Evolutionary conservation across 1,284 basidiomycete genomes (phyloP), one percentile per base, ranked within the genome.

Genomic region (Trametes polyzona): DNA sequence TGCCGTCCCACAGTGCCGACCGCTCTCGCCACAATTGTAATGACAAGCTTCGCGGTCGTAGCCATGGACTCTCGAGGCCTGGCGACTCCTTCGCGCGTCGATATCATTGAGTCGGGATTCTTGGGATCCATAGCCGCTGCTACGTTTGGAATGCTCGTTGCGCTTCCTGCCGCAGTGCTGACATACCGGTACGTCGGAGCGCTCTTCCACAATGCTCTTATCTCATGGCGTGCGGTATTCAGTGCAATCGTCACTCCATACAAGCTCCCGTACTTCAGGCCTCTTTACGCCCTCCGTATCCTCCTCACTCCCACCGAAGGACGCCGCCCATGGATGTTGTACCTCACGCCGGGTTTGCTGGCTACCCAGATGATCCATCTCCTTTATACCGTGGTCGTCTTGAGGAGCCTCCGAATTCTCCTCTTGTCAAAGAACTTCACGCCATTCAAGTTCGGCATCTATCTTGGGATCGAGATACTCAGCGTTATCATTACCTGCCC

Each of bases 231-330:
- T 16, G 37, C 33, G 40, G 52, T 35, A 27, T 46, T 11, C 64
- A 94, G 93, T 47, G 81, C 93, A 2, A 90, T 96, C 65, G 94
- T 92, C 24, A 96, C 93, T 0, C 93, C 93, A 0, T 87, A 92
- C 74, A 87, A 83, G 65, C 78, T 96, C 21, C 84, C 90, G 1
- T 91, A 82, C 67, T 79, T 88, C 66, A 76, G 82, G 39, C 78
- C 83, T 1, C 69, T 81, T 41, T 78, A 83, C 62, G 85, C 91
- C 12, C 74, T 95, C 16, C 86, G 87, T 29, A 75, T 89, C 55
- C 79, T 96, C 19, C 78, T 96, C 50, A 94, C 93, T 4, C 87
- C 90, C 4, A 92, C 91, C 16, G 93, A 96, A 72, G 86, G 88
- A 41, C 82, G 84, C 35, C 82, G 81, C 23, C 94, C 93, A 3